Percentiles rank a stretch among this genome's conserved stretches.
Conservation (phyloP, 345 rosid genomes). For the Moricandia arvensis region DNA sequence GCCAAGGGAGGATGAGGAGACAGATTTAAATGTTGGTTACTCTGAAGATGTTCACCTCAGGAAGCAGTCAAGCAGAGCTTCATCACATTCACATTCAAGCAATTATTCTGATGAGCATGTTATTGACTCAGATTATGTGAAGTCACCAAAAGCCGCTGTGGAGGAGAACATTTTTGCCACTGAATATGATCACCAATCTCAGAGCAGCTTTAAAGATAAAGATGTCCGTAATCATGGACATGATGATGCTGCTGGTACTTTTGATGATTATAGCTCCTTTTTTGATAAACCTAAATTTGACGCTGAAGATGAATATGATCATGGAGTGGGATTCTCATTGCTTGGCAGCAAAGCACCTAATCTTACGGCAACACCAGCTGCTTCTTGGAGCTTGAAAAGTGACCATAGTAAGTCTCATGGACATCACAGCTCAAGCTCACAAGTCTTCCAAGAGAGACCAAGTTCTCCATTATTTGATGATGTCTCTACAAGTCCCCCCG, state of each 20-base stretch:
- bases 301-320: conserved; percentile 34
- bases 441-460: conserved; percentile 36
- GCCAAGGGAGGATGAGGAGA: conserved; percentile 17
- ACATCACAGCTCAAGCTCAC: conserved; percentile 39
- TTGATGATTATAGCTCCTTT: conserved; percentile 71
- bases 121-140: conserved; percentile 34
- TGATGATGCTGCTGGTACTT: conserved; percentile 36
- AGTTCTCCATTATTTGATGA: conserved; percentile 41
- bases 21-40: conserved; percentile 29
- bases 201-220: conserved; percentile 40
- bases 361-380: conserved; percentile 21
- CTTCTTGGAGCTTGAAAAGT: conserved; percentile 40
- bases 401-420: conserved; percentile 31
- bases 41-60: conserved; percentile 36
- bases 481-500: conserved; percentile 33
- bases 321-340: conserved; percentile 38
- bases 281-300: conserved; percentile 42
- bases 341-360: conserved; percentile 39
- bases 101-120: conserved; percentile 40
- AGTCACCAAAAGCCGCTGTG: conserved; percentile 30
- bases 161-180: conserved; percentile 50
- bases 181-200: conserved; percentile 42
- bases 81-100: conserved; percentile 48
- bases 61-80: conserved; percentile 47
- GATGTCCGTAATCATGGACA: conserved; percentile 31